phyloP scores from a whole-genome alignment of 164 flowering plant genomes.

The Vitis labrusca region DNA sequence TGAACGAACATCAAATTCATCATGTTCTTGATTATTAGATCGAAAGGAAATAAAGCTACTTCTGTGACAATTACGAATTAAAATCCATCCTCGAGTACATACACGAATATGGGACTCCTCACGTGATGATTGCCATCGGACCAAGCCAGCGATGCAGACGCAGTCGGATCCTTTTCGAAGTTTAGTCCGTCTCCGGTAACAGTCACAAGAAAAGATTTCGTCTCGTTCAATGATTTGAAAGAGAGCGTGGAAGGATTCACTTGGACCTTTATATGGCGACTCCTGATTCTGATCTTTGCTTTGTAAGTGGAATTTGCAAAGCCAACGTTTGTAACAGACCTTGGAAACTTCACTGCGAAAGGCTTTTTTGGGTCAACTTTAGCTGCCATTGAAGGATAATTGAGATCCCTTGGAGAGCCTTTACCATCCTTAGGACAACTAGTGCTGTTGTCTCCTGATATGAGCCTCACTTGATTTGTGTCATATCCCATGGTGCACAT shows the following conservation, averaged over 20 bases:
- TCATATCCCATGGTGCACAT: too few species aligned
- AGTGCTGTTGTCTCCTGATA: neutral
- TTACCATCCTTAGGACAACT: neutral
- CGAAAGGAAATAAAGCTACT: too few species aligned
- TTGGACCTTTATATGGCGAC: neutral
- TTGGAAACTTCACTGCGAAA: neutral
- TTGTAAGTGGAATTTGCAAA: neutral
- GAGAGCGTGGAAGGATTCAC: slow-evolving; percentile 1
- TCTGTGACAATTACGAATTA: too few species aligned
- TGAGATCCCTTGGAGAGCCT: slow-evolving; percentile 1
- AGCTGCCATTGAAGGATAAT: slow-evolving; percentile 7
- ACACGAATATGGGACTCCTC: slow-evolving; percentile 7
- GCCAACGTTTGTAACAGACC: neutral
- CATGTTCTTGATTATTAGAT: too few species aligned
- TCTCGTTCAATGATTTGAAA: slow-evolving; percentile 7
- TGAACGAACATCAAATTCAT: too few species aligned
- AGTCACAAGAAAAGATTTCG: slow-evolving; percentile 2
- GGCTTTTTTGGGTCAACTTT: neutral
- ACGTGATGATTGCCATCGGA: neutral
- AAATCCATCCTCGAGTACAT: neutral
- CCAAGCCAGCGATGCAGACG: slow-evolving; percentile 1
- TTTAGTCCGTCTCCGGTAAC: neutral
- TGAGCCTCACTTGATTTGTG: too few species aligned
- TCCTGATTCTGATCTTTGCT: neutral
- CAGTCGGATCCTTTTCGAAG: neutral